These are phyloP conservation scores for Pseudogymnoascus sp. DNA, from an alignment of 2,329 filamentous ascomycete genomes.

Conservation along the genomic window DNA sequence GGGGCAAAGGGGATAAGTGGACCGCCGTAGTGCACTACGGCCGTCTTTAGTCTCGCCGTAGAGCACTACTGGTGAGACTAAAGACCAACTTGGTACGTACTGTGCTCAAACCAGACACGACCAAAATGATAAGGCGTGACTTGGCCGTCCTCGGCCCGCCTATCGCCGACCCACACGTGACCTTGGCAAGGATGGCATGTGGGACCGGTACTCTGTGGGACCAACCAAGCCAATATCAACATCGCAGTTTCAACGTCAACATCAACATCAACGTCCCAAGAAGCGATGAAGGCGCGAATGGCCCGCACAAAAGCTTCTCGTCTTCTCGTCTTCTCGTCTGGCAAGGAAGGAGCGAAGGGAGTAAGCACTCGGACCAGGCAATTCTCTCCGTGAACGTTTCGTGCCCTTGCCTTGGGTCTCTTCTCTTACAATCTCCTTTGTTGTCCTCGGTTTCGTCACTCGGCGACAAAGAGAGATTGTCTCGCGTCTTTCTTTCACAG, in stretches of 20 bases:
- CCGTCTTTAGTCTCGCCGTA: no score
- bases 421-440: not conserved
- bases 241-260: not conserved
- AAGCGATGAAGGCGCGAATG: not conserved
- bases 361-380: not conserved
- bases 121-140: not conserved
- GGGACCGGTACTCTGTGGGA: constrained; percentile 3
- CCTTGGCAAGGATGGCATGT: not conserved
- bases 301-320: not conserved
- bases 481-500: not conserved
- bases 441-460: not conserved
- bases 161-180: not conserved
- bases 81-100: no score
- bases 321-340: no score
- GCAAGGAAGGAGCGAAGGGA: not conserved
- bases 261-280: not conserved
- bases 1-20: not conserved
- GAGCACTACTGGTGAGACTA: not conserved
- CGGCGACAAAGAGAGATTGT: not conserved
- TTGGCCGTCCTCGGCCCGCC: not conserved
- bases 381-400: not conserved
- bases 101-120: no score
- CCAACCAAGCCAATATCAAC: not conserved
- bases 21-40: not conserved
- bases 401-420: not conserved